Base-by-base conservation (phyloP, 345 rosid species). In the Populus deltoides region DNA sequence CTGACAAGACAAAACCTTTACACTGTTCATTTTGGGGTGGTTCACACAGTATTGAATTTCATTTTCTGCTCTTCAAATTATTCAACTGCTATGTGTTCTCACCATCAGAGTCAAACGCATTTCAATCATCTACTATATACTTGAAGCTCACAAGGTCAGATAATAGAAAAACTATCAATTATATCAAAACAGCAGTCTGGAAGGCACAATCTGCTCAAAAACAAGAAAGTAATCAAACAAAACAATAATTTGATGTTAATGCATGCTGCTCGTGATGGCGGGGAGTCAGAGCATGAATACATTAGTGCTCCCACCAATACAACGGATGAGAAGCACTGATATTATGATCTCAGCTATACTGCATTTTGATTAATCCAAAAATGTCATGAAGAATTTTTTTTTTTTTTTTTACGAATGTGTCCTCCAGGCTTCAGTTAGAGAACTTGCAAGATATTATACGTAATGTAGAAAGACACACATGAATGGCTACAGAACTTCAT, bases 201-300 rank as follows among this genome's bases (percentile, higher is more conserved):
- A 81, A 72, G 98, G 96, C 79, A 86, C 85, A 83, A 93, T 79
- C 94, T 92, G 87, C 24, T 25, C 55, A 39, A 10, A 41, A 67
- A 38, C 11, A 43, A 59, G 18, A 55, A 39, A 57, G 29, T 24
- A 65, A 18, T 57, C 63, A 57, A 59, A 59, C 29, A 59, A 65
- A 25, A 49, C 36, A 36, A 7, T 68, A 25, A 24, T 36, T 9
- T 59, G 16, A 63, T 17, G 63, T 7, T 36, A 41, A 38, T 38
- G 41, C 68, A 75, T 43, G 51, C 38, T 16, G 66, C 27, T 68
- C 13, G 25, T 16, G 27, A 51, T 20, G 7, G 4, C 55, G 22
- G 36, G 39, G 24, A 66, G 35, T 22, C 62, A 43, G 62, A 41
- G 8, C 2, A 41, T 9, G 47, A 15, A n/a, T 41, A 39, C 18